These are phyloP conservation scores for Aspergillus uvarum DNA, from an alignment of 2,329 filamentous ascomycete species.

Conservation along the genomic window DNA sequence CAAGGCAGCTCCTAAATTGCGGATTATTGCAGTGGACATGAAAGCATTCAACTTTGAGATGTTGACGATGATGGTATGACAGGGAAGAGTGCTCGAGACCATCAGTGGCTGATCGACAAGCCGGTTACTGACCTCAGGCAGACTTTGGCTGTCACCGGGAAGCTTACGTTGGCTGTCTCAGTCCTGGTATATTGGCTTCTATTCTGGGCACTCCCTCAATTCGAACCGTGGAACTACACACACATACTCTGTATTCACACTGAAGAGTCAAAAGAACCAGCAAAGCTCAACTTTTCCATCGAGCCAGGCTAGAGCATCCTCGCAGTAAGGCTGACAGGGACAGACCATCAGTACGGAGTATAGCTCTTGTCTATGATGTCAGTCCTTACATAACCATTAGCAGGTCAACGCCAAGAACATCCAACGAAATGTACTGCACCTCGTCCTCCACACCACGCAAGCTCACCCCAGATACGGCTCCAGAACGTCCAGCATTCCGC, in stretches of 20 bases:
- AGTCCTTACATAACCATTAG: too few species aligned
- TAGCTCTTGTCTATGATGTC: background rate
- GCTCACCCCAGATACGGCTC: conserved; percentile 21
- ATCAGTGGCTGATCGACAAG: background rate
- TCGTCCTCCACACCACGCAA: too few species aligned
- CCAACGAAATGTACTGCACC: too few species aligned
- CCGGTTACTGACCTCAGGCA: background rate
- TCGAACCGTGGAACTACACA: background rate
- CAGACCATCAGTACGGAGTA: too few species aligned
- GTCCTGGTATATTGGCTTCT: background rate
- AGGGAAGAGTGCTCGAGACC: background rate
- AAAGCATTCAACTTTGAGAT: too few species aligned
- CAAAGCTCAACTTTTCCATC: background rate
- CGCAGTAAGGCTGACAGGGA: too few species aligned
- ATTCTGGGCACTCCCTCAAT: background rate
- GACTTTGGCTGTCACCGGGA: background rate
- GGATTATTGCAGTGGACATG: background rate
- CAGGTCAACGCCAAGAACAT: too few species aligned
- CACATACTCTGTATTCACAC: too few species aligned
- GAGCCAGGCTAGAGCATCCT: too few species aligned
- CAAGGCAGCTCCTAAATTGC: background rate
- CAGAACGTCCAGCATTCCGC: conserved; percentile 29
- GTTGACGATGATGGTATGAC: too few species aligned
- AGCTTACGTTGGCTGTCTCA: background rate
- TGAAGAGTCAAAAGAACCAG: background rate